Evolutionary conservation across 352 stramenopile genomes (phyloP), one percentile per base, ranked within the genome.

Genomic region (Hyphochytrium catenoides): DNA sequence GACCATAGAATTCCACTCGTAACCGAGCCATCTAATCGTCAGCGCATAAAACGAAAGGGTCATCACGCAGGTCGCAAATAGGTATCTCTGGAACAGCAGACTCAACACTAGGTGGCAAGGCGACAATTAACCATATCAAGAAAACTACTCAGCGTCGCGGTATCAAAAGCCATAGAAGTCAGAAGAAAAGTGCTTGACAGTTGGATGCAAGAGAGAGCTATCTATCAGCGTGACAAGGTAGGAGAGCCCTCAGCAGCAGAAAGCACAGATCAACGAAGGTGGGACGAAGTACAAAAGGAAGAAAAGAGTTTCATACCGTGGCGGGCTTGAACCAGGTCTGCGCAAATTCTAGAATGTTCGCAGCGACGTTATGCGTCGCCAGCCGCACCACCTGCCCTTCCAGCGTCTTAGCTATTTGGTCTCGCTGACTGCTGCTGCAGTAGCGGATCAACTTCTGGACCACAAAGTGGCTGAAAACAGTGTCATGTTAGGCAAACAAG

Each of bases 361-460:
- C 73, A 11, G 70, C 84, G 31, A 93, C 85, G 45, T 90, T 85
- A 59, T 96, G 84, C 34, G 90, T 91, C 20, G 62, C 81, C 14
- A 95, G 49, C 42, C 86, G 72, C 24, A 82, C 68, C 19, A 92
- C 78, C 39, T 94, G 58, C 30, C 82, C 84, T 21, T 81, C 91
- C 31, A 95, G 60, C 48, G 78, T 71, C 72, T 93, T 86, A 37
- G 79, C 56, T 35, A 83, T 66, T 9, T 51, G 45, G 16, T 57
- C 61, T 24, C 75, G 72, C 42, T 88, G 62, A 28, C 78, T 54
- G 19, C 62, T 62, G 34, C 52, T 59, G 44, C 76, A 79, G 56
- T 95, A 95, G 47, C 91, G 81, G 55, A 95, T 88, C 51, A 94
- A 79, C 51, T 95, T 95, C 36, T 94, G 66, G 40, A 93, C 81